Conservation (phyloP, 129 eudicot genomes). For the Lactuca saligna region DNA sequence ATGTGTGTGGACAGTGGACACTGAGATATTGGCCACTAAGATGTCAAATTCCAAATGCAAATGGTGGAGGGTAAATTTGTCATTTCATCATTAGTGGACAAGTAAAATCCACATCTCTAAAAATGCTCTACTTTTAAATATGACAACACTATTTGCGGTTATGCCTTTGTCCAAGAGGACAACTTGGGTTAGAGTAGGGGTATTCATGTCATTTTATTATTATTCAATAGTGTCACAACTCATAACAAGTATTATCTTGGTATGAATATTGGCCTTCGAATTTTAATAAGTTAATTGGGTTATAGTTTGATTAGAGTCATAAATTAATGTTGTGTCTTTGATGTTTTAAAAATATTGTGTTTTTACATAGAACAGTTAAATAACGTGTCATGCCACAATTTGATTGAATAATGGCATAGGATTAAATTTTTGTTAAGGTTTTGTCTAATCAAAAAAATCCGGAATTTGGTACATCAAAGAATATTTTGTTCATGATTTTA, state of each 20-base stretch:
- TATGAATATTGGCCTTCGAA: background rate
- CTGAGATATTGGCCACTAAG: slow-evolving; percentile 30
- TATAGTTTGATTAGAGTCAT: too few relatives aligned
- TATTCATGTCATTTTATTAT: slow-evolving; percentile 6
- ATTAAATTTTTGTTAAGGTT: background rate
- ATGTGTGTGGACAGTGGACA: slow-evolving; percentile 18
- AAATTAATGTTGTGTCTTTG: too few relatives aligned
- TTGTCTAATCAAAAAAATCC: background rate
- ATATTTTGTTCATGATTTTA: background rate
- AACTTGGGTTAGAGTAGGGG: slow-evolving; percentile 18
- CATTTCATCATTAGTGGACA: slow-evolving; percentile 28
- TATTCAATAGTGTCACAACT: background rate
- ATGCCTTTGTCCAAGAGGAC: slow-evolving; percentile 22
- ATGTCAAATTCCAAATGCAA: slow-evolving; percentile 26
- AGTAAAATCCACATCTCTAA: slow-evolving; percentile 26
- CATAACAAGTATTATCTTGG: background rate
- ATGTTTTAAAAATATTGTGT: too few relatives aligned
- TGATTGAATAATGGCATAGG: background rate
- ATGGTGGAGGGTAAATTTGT: slow-evolving; percentile 29
- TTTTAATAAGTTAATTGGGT: too few relatives aligned
- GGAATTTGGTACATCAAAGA: background rate
- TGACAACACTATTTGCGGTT: slow-evolving; percentile 27
- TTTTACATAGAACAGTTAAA: too few relatives aligned
- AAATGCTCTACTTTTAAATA: slow-evolving; percentile 28
- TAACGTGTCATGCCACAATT: too few relatives aligned